Conservation (phyloP, 306 rosid species). For the Cucumis hystrix region DNA sequence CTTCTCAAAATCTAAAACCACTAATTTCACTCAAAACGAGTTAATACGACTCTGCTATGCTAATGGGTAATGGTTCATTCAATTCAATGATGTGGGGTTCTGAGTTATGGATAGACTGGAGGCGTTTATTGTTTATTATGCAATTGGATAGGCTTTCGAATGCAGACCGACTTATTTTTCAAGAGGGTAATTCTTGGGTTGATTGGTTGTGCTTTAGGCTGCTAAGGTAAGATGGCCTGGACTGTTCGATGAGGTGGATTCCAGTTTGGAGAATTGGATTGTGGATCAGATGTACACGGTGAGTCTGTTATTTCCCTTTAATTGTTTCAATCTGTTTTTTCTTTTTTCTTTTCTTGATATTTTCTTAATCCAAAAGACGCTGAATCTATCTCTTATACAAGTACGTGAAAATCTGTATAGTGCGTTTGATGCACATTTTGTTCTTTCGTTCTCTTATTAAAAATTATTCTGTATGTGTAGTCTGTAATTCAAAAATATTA, state of each 20-base stretch:
- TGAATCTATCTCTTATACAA: background rate
- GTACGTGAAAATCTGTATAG: background rate
- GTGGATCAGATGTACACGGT: slow-evolving; percentile 67
- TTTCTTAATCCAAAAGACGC: background rate
- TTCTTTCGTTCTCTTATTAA: background rate
- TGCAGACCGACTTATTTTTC: background rate
- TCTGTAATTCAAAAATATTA: background rate
- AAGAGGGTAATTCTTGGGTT: background rate
- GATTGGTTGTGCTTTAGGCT: slow-evolving; percentile 32
- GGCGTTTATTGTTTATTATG: background rate
- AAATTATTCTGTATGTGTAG: background rate
- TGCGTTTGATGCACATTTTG: background rate
- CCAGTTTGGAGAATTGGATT: slow-evolving; percentile 53
- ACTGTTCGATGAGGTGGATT: slow-evolving; percentile 54
- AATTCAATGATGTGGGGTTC: background rate
- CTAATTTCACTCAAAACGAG: background rate
- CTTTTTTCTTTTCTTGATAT: background rate
- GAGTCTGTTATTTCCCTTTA: slow-evolving; percentile 10
- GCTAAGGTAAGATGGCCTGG: slow-evolving; percentile 73
- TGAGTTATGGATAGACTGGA: background rate
- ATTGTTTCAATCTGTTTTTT: background rate
- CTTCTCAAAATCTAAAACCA: background rate
- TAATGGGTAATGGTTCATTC: background rate
- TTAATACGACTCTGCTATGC: background rate
- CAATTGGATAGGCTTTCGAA: background rate